phyloP scores from a whole-genome alignment of 2,329 filamentous ascomycete species.

The Fusarium sp. region DNA sequence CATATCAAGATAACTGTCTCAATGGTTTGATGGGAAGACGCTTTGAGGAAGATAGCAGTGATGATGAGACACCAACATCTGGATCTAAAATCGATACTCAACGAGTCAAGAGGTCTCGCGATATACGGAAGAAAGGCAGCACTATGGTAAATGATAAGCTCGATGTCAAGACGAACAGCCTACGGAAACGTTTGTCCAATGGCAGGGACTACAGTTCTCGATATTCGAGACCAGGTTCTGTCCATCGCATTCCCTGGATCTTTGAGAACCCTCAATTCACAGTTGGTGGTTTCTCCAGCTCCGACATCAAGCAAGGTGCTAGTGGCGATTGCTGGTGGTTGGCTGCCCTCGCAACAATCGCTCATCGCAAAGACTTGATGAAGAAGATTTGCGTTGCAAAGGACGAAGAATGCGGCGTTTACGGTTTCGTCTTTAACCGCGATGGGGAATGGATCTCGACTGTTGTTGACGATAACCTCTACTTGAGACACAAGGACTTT shows the following conservation, averaged over 20 bases:
- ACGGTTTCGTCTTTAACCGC: conserved; percentile 79
- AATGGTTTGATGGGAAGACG: conserved; percentile 45
- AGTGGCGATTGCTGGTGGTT: conserved; percentile 81
- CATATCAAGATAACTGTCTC: conserved; percentile 52
- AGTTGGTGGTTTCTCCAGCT: conserved; percentile 53
- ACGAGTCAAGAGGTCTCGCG: conserved; percentile 26
- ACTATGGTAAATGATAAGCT: conserved; percentile 26
- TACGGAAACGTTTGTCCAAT: conserved; percentile 19
- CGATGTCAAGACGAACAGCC: conserved; percentile 22
- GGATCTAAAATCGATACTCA: not conserved
- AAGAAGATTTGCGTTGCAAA: conserved; percentile 74
- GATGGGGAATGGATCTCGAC: conserved; percentile 78
- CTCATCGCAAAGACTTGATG: conserved; percentile 72
- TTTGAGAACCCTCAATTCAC: conserved; percentile 56
- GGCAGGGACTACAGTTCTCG: conserved; percentile 2
- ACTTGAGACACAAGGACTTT: conserved; percentile 52
- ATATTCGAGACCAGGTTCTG: conserved; percentile 48
- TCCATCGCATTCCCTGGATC: conserved; percentile 58
- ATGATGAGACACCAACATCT: conserved; percentile 3
- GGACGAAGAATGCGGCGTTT: conserved; percentile 76
- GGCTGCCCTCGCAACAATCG: conserved; percentile 75
- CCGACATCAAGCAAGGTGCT: conserved; percentile 56
- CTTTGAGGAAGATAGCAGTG: conserved; percentile 25
- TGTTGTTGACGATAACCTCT: conserved; percentile 76
- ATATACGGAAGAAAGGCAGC: conserved; percentile 21